These are phyloP conservation scores for Teunomyces panamensis DNA, from an alignment of 805 yeast species.

Conservation along the genomic window DNA sequence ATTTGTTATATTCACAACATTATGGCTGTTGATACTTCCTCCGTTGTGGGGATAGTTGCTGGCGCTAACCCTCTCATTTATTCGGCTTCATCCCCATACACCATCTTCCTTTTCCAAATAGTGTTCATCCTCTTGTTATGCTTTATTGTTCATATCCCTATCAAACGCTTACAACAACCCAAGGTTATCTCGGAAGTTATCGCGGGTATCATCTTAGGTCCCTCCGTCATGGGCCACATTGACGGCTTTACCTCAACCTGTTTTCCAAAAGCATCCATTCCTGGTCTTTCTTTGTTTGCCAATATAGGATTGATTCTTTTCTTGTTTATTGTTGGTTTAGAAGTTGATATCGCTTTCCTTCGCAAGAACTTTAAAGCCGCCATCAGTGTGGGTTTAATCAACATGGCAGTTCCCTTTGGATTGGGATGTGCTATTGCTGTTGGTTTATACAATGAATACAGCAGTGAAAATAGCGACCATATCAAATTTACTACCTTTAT, in stretches of 20 bases:
- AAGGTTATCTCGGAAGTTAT: constrained; percentile 80
- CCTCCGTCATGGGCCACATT: constrained; percentile 69
- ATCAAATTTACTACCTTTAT: constrained; percentile 65
- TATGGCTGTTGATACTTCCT: not conserved
- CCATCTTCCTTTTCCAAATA: constrained; percentile 69
- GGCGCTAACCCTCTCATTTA: constrained; percentile 70
- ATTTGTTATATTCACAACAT: too few relatives aligned
- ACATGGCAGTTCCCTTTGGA: constrained; percentile 78
- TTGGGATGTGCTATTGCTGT: constrained; percentile 70
- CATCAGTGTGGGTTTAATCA: constrained; percentile 62
- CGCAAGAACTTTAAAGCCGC: constrained; percentile 61
- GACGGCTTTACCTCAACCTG: constrained; percentile 64
- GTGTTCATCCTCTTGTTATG: constrained; percentile 58
- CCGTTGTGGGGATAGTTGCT: constrained; percentile 66
- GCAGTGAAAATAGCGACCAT: constrained; percentile 18
- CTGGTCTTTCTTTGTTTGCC: constrained; percentile 65
- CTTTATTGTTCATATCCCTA: constrained; percentile 58
- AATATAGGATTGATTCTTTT: constrained; percentile 73
- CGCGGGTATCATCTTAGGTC: constrained; percentile 73
- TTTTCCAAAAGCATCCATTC: constrained; percentile 61
- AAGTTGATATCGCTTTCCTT: constrained; percentile 68
- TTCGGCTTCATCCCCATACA: constrained; percentile 56
- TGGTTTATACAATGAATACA: constrained; percentile 61
- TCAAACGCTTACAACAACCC: constrained; percentile 66
- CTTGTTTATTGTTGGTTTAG: constrained; percentile 74